Conservation (phyloP, 805 yeast genomes). For the Saccharomycopsis synnaedendra region DNA sequence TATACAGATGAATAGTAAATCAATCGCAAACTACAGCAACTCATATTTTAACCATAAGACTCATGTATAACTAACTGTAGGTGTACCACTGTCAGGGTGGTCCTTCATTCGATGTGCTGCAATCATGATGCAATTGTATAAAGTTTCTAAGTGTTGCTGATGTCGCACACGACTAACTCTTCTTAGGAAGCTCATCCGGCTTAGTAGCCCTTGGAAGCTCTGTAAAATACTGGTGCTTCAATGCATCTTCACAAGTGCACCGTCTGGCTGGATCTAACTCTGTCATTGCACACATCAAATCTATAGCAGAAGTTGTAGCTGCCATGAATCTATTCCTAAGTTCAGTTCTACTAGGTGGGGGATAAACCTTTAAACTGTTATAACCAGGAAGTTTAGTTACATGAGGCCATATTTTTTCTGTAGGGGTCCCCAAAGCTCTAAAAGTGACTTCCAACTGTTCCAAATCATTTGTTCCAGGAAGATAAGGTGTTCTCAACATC, state of each 20-base stretch:
- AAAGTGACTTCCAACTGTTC: constrained; percentile 93
- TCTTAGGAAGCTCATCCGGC: constrained; percentile 51
- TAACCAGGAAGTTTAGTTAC: constrained; percentile 72
- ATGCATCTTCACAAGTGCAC: constrained; percentile 50
- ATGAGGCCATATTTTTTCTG: constrained; percentile 85
- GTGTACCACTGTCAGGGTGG: too few relatives aligned
- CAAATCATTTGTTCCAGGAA: constrained; percentile 84
- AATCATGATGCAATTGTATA: too few relatives aligned
- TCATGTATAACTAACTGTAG: too few relatives aligned
- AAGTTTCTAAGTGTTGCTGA: too few relatives aligned
- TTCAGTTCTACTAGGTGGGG: constrained; percentile 74
- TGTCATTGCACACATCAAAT: constrained; percentile 61
- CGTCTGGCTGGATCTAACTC: constrained; percentile 70
- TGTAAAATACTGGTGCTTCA: constrained; percentile 54
- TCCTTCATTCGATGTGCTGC: too few relatives aligned
- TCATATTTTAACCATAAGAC: too few relatives aligned
- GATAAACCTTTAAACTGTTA: constrained; percentile 62
- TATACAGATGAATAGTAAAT: too few relatives aligned
- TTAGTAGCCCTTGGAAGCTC: constrained; percentile 70
- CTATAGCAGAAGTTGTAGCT: constrained; percentile 77
- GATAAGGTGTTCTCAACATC: constrained; percentile 88
- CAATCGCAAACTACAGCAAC: too few relatives aligned
- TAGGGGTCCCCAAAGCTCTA: constrained; percentile 92
- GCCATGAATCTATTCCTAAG: constrained; percentile 78
- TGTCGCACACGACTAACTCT: not conserved